Percentiles rank a stretch among this genome's conserved stretches.
phyloP scores from a whole-genome alignment of 1,139 yeast genomes.

The Kodamaea suecica region DNA sequence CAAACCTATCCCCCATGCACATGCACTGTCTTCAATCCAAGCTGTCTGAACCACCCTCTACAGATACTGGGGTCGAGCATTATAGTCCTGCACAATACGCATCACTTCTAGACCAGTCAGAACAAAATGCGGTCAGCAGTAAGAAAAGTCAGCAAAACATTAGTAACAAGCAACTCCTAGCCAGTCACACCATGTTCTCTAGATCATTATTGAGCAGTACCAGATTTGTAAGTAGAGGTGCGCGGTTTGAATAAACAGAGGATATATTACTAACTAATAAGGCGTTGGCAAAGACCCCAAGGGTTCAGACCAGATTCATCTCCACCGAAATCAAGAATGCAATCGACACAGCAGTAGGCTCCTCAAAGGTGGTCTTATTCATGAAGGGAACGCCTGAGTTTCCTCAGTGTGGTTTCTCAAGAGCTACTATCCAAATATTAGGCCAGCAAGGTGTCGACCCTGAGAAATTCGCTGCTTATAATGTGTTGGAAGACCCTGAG shows the following conservation, averaged over 20 bases:
- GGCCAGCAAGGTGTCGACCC: conserved; percentile 99
- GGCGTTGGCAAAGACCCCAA: conserved; percentile 8
- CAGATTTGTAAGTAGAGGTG: conserved; percentile 22
- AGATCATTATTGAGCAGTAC: conserved; percentile 20
- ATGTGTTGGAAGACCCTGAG: conserved; percentile 92
- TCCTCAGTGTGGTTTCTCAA: conserved; percentile 97
- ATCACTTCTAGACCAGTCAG: no score
- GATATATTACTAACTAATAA: background rate
- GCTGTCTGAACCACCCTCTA: no score
- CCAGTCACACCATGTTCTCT: conserved; percentile 25
- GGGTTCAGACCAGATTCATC: conserved; percentile 45
- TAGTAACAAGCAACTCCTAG: no score
- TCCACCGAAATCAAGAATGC: conserved; percentile 80
- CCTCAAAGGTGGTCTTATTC: conserved; percentile 92
- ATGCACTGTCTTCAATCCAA: no score
- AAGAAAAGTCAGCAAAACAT: no score
- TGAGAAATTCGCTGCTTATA: conserved; percentile 90
- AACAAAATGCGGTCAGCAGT: no score
- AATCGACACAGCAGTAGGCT: conserved; percentile 75
- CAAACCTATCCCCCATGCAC: no score
- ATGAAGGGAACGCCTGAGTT: conserved; percentile 98
- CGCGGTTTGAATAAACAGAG: background rate
- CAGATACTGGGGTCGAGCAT: no score
- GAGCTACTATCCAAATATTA: conserved; percentile 87
- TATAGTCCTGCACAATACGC: no score